Evolutionary conservation across 179 eudicot species (phyloP).

Genomic region (Monotropa hypopitys): DNA sequence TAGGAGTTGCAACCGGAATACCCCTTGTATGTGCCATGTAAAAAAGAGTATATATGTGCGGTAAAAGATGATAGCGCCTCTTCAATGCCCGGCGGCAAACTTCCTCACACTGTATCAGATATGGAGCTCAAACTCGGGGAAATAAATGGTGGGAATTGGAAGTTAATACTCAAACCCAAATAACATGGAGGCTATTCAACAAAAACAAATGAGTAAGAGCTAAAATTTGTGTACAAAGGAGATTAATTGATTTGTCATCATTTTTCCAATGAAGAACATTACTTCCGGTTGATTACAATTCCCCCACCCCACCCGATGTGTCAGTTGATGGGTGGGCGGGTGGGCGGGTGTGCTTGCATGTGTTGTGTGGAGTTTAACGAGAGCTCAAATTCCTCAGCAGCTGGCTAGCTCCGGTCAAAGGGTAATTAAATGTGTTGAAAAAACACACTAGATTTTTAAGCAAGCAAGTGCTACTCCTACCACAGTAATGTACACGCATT

Average conservation of each 20-base stretch:
- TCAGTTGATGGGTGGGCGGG: background rate
- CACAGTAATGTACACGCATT: background rate
- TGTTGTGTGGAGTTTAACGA: background rate
- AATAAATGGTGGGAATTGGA: background rate
- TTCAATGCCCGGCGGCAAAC: constrained; percentile 83
- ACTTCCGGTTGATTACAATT: background rate
- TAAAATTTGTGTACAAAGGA: background rate
- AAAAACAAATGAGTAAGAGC: background rate
- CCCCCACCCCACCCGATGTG: no score
- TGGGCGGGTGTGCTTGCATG: background rate
- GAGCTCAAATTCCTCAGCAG: background rate
- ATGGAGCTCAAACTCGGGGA: constrained; percentile 8
- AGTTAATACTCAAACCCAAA: background rate
- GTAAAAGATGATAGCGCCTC: constrained; percentile 86
- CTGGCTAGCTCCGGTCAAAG: background rate
- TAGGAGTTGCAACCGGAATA: constrained; percentile 77
- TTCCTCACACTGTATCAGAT: constrained; percentile 65
- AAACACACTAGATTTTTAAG: background rate
- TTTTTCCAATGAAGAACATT: background rate
- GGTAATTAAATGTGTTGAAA: background rate
- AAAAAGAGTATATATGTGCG: constrained; percentile 86
- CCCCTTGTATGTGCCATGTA: constrained; percentile 87
- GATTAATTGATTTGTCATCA: background rate
- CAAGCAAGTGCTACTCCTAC: background rate
- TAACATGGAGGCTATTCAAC: background rate